Percentiles rank a stretch among this genome's conserved stretches.
Conservation (phyloP, 1,284 basidiomycete genomes). For the Irpex sp. region DNA sequence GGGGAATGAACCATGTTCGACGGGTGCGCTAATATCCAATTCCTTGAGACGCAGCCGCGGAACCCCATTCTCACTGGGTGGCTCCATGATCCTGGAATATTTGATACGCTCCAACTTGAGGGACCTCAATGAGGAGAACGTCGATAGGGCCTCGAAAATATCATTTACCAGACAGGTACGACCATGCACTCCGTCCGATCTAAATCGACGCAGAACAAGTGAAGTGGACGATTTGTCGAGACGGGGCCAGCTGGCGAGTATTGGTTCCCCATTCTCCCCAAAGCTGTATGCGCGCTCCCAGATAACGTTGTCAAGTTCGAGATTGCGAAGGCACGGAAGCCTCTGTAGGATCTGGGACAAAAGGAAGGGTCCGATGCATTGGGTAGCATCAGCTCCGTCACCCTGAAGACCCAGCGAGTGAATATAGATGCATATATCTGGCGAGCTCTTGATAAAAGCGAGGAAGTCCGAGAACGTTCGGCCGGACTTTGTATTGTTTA, state of each 20-base stretch:
- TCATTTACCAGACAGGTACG: not conserved
- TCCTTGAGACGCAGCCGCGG: too few species aligned
- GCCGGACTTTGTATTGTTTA: not conserved
- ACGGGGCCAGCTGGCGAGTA: too few species aligned
- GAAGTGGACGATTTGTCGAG: too few species aligned
- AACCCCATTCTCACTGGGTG: too few species aligned
- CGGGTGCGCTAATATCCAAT: too few species aligned
- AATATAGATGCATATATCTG: not conserved
- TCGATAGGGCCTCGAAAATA: not conserved
- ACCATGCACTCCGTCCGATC: not conserved
- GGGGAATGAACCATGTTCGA: too few species aligned
- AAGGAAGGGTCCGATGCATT: too few species aligned
- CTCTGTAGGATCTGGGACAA: not conserved
- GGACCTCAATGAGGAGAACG: not conserved
- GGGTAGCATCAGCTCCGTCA: too few species aligned
- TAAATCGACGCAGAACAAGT: not conserved
- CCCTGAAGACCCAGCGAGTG: not conserved
- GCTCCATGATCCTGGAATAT: not conserved
- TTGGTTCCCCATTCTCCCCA: too few species aligned
- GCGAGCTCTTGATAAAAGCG: not conserved
- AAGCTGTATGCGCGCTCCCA: not conserved
- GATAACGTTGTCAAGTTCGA: not conserved
- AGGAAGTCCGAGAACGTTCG: conserved; percentile 1
- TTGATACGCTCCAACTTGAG: not conserved
- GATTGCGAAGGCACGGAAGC: not conserved